Evolutionary conservation across 2,329 filamentous ascomycete species (phyloP).

Genomic region (Trichoderma harzianum): DNA sequence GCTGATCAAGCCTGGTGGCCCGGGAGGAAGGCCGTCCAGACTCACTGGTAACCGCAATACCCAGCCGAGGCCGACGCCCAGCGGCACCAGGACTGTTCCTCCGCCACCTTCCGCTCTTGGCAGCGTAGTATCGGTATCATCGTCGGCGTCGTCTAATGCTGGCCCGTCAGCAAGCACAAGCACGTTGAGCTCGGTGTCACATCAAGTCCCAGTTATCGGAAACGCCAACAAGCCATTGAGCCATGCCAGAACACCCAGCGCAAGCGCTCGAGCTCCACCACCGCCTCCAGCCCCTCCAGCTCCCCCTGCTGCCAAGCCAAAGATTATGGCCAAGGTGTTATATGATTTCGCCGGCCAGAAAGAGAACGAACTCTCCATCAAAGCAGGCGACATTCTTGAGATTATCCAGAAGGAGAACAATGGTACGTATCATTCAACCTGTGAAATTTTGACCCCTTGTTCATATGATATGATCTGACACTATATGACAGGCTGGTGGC

Average conservation of each 20-base stretch:
- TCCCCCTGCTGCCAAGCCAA: slow-evolving; percentile 42
- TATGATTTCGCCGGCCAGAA: slow-evolving; percentile 89
- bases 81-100: slow-evolving; percentile 30
- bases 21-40: slow-evolving; percentile 74
- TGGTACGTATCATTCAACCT: slow-evolving; percentile 56
- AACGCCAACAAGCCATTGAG: slow-evolving; percentile 33
- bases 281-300: slow-evolving; percentile 62
- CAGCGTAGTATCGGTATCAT: slow-evolving; percentile 26
- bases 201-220: slow-evolving; percentile 21
- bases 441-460: too few relatives aligned
- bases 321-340: slow-evolving; percentile 81
- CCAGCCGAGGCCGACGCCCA: slow-evolving; percentile 42
- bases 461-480: slow-evolving; percentile 31
- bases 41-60: slow-evolving; percentile 50
- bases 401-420: slow-evolving; percentile 94
- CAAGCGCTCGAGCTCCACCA: slow-evolving; percentile 55
- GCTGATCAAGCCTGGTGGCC: slow-evolving; percentile 86
- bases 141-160: slow-evolving; percentile 11
- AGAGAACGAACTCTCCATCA: slow-evolving; percentile 79
- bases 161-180: slow-evolving; percentile 19
- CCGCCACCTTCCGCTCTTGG: slow-evolving; percentile 33
- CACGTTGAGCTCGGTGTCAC: slow-evolving; percentile 13
- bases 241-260: slow-evolving; percentile 54
- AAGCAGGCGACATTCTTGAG: slow-evolving; percentile 76
- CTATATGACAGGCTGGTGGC: slow-evolving; percentile 78